Evolutionary conservation across 192 early-diverging fungal species (phyloP), one percentile per base, ranked within the genome.

Genomic region (Dissophora ornata): DNA sequence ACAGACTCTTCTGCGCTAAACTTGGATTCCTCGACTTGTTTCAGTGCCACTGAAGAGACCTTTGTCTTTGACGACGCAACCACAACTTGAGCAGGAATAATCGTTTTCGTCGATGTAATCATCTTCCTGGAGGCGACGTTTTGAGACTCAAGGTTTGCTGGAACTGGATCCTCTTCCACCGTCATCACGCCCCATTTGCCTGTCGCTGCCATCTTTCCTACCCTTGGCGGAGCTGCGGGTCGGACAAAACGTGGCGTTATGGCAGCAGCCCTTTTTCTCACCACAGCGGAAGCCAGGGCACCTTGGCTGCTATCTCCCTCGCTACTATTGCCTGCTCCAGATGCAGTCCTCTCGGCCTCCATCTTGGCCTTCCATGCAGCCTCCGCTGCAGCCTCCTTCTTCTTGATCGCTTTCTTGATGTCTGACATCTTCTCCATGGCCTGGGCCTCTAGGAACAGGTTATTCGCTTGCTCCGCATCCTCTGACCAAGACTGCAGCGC

Each of bases 381-480:
- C 24, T 55, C 48, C 1, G 62, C 71, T 15, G 57, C 64, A 4
- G 42, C 45, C 22, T 62, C 49, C 15, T 33, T 51, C 21, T 40
- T 44, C 50, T 52, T 56, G 28, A 68, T 29, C 25, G 58, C 24
- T 24, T 59, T 22, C 49, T 73, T 73, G 36, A 80, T 80, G n/a
- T 73, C 64, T 16, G 30, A 46, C 33, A 71, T 44, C 4, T 64
- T 61, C 9, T 45, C 22, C 53, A 80, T 28, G 1, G 64, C 49
- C 46, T 80, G 79, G 13, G 59, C 69, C 41, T 73, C 54, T 38
- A 80, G 48, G 25, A 68, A 80, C 18, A 59, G 13, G 7, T 32
- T 50, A 3, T 50, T 25, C 10, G 15, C 45, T n/a, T 58, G 12
- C 10, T 40, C 25, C 26, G 40, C 40, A 29, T 52, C 30, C 57